Percentiles rank a stretch among this genome's conserved stretches.
Evolutionary conservation across 1,284 basidiomycete species (phyloP).

Genomic region (Phylloboletellus chloephorus): DNA sequence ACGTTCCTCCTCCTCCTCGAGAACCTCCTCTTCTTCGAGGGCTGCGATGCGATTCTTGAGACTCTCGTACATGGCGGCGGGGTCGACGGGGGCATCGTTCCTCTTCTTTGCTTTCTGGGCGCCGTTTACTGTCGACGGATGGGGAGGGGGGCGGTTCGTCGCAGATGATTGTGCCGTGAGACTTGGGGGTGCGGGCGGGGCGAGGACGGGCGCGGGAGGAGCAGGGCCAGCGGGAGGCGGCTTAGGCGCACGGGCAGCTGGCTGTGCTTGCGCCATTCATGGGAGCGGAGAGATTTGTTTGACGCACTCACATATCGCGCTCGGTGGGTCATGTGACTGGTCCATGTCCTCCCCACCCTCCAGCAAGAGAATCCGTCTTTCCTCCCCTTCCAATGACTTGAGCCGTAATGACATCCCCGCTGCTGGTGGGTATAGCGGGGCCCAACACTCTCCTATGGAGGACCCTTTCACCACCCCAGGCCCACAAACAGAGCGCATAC

Average conservation of each 20-base stretch:
- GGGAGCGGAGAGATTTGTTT: conserved; percentile 16
- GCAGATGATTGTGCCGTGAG: conserved; percentile 26
- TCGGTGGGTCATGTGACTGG: conserved; percentile 7
- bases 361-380: conserved; percentile 55
- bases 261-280: conserved; percentile 30
- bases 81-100: conserved; percentile 64
- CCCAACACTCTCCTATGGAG: conserved; percentile 19
- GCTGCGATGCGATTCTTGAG: conserved; percentile 80
- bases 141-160: conserved; percentile 27
- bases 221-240: conserved; percentile 55
- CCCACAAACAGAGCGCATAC: conserved; percentile 9
- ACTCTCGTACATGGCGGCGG: conserved; percentile 78
- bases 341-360: conserved; percentile 32
- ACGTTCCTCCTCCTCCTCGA: conserved; percentile 78
- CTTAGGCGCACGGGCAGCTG: conserved; percentile 21
- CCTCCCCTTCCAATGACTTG: conserved; percentile 64
- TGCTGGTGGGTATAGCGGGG: too few species aligned
- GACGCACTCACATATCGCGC: neutral
- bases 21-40: conserved; percentile 75
- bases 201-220: conserved; percentile 48
- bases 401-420: conserved; percentile 54
- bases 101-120: conserved; percentile 61
- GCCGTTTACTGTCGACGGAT: conserved; percentile 39
- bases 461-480: too few species aligned
- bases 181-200: conserved; percentile 43